Conservation (phyloP, 1,284 basidiomycete genomes). For the Ustilago trichophora region DNA sequence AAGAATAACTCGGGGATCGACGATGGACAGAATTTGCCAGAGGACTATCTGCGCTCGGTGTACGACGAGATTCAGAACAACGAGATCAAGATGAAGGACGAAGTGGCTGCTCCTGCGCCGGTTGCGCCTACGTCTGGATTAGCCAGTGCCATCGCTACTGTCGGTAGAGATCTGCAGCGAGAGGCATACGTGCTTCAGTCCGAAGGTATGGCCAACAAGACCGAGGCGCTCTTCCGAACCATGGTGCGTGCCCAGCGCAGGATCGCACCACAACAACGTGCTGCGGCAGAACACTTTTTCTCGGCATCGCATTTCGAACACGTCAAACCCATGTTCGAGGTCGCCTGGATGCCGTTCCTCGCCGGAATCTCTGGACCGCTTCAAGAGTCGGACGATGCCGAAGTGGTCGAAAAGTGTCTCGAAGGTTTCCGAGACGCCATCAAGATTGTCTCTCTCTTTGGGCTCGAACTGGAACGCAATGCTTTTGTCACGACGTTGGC, state of each 20-base stretch:
- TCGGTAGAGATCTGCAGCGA: slow-evolving; percentile 63
- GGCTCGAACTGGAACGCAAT: slow-evolving; percentile 64
- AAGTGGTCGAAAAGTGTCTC: slow-evolving; percentile 59
- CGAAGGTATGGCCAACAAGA: slow-evolving; percentile 66
- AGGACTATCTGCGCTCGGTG: slow-evolving; percentile 58
- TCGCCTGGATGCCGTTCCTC: slow-evolving; percentile 67
- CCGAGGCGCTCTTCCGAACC: slow-evolving; percentile 66
- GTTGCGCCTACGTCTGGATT: slow-evolving; percentile 44
- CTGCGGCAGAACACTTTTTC: slow-evolving; percentile 64
- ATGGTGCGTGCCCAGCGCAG: slow-evolving; percentile 65
- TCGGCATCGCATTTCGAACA: slow-evolving; percentile 66
- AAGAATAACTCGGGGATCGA: slow-evolving; percentile 67
- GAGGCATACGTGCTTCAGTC: slow-evolving; percentile 65
- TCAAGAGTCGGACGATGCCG: slow-evolving; percentile 63
- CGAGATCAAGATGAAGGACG: slow-evolving; percentile 67
- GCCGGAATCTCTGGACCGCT: slow-evolving; percentile 64
- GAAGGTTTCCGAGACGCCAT: slow-evolving; percentile 65
- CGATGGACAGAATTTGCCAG: slow-evolving; percentile 62
- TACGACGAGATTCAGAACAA: slow-evolving; percentile 65
- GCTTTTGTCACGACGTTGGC: slow-evolving; percentile 66
- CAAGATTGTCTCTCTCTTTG: slow-evolving; percentile 65
- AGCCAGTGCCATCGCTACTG: slow-evolving; percentile 62
- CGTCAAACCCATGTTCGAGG: slow-evolving; percentile 66
- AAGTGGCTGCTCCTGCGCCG: slow-evolving; percentile 39
- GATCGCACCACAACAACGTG: slow-evolving; percentile 56